Conservation (phyloP, 1,284 basidiomycete species). For the Tylopilus orsonianus region DNA sequence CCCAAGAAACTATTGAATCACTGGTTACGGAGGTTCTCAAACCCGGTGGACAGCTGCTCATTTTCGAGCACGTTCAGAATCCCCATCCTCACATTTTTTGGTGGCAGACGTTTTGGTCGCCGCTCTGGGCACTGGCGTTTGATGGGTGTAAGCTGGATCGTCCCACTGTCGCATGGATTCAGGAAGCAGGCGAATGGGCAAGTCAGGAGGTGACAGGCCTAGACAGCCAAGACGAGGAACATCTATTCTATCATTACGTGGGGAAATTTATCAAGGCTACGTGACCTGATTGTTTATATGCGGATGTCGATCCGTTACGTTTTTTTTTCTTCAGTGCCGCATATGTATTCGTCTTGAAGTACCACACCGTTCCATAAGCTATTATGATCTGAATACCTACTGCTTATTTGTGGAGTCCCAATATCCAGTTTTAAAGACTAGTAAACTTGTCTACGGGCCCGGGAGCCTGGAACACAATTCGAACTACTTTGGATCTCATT, state of each 20-base stretch:
- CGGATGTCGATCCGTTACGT: not conserved
- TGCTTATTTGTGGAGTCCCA: not conserved
- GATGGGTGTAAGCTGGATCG: conserved; percentile 64
- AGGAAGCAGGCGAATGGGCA: conserved; percentile 38
- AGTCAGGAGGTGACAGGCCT: conserved; percentile 51
- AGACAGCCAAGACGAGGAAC: conserved; percentile 46
- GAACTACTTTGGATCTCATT: too few relatives aligned
- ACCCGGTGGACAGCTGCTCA: conserved; percentile 58
- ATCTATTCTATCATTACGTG: conserved; percentile 55
- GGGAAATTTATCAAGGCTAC: conserved; percentile 51
- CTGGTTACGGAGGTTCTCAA: conserved; percentile 51
- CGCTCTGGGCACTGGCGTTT: conserved; percentile 55
- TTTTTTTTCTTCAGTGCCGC: not conserved
- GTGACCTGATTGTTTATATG: conserved; percentile 6
- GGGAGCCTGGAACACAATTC: too few relatives aligned
- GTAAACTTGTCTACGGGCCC: too few relatives aligned
- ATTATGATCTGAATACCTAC: too few relatives aligned
- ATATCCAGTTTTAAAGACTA: too few relatives aligned
- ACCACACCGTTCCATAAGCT: not conserved
- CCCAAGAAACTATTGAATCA: conserved; percentile 41
- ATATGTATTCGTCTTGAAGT: not conserved
- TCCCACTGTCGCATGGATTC: conserved; percentile 54
- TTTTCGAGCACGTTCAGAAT: conserved; percentile 65
- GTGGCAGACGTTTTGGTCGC: conserved; percentile 72
- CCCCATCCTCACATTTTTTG: conserved; percentile 49